Conservation (phyloP, 148 eudicot species). For the Silene latifolia region DNA sequence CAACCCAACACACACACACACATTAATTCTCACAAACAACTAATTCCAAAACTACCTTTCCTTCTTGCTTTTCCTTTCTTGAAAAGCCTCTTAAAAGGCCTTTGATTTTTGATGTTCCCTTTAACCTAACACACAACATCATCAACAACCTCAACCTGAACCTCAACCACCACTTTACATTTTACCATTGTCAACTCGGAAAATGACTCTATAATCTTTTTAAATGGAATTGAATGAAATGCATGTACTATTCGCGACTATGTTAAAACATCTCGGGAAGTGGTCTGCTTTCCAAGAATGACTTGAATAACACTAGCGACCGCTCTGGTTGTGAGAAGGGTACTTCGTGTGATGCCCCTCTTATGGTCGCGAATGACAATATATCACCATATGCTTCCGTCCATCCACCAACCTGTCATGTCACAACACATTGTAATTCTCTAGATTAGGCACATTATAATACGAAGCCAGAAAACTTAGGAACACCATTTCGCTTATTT, state of each 20-base stretch:
- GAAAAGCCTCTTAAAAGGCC: conserved; percentile 11
- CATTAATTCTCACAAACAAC: conserved; percentile 4
- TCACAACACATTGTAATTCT: not conserved
- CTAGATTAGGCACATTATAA: not conserved
- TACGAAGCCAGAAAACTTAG: not conserved
- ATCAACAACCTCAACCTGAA: not conserved
- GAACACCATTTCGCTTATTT: too few species aligned
- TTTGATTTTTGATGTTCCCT: conserved; percentile 12
- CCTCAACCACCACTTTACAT: conserved; percentile 22
- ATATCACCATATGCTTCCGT: conserved; percentile 67
- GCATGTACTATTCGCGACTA: not conserved
- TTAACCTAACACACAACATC: conserved; percentile 20
- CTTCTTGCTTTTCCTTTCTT: conserved; percentile 5
- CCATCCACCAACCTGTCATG: conserved; percentile 84
- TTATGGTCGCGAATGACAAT: conserved; percentile 71
- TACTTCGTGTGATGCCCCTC: conserved; percentile 93
- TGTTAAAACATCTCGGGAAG: conserved; percentile 52
- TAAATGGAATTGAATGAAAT: not conserved
- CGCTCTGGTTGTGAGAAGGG: conserved; percentile 88
- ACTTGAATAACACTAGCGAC: conserved; percentile 75
- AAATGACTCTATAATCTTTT: conserved; percentile 16
- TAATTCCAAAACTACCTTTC: conserved; percentile 13
- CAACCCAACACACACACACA: not conserved
- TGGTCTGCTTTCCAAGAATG: conserved; percentile 61
- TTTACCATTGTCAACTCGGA: conserved; percentile 19